A percentile compares a stretch with the other conserved stretches of the same genome.
phyloP scores from a whole-genome alignment of 805 yeast genomes.

The Wickerhamiella qilinensis region DNA sequence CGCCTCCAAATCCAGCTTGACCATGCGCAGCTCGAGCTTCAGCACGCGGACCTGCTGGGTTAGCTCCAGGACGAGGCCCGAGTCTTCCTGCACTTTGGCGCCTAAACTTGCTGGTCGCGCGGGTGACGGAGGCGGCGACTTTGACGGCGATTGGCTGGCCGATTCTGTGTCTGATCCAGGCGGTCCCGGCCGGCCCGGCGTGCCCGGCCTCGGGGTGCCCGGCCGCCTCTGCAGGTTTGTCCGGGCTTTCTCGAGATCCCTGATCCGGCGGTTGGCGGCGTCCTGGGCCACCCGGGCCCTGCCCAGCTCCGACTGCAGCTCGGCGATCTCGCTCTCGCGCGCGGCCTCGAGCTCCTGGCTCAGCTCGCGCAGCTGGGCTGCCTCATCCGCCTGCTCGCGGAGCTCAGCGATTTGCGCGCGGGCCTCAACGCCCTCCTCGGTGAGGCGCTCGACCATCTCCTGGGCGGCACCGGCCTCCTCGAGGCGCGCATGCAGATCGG shows the following conservation, averaged over 20 bases:
- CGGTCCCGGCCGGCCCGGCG: too few relatives aligned
- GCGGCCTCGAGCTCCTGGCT: conserved; percentile 35
- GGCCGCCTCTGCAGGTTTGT: conserved; percentile 5
- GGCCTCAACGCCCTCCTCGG: conserved; percentile 25
- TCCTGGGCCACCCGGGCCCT: too few relatives aligned
- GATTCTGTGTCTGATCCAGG: too few relatives aligned
- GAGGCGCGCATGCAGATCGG: conserved; percentile 12
- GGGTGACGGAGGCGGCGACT: not conserved
- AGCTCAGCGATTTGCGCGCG: conserved; percentile 24
- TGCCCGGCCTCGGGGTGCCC: conserved; percentile 1
- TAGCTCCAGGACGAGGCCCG: not conserved
- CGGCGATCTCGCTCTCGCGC: conserved; percentile 25
- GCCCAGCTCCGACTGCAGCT: conserved; percentile 8
- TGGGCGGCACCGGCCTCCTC: conserved; percentile 17
- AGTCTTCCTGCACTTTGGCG: too few relatives aligned
- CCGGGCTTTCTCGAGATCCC: too few relatives aligned
- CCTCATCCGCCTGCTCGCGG: conserved; percentile 29
- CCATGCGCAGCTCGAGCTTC: conserved; percentile 2
- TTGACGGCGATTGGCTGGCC: conserved; percentile 5
- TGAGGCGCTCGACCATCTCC: conserved; percentile 23
- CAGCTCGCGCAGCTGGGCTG: conserved; percentile 36
- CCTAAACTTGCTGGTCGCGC: too few relatives aligned
- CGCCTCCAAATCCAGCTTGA: conserved; percentile 1
- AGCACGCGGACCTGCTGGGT: not conserved
- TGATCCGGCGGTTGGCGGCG: too few relatives aligned